phyloP scores from a whole-genome alignment of 305 asterid genomes.

The Fraxinus nigra region DNA sequence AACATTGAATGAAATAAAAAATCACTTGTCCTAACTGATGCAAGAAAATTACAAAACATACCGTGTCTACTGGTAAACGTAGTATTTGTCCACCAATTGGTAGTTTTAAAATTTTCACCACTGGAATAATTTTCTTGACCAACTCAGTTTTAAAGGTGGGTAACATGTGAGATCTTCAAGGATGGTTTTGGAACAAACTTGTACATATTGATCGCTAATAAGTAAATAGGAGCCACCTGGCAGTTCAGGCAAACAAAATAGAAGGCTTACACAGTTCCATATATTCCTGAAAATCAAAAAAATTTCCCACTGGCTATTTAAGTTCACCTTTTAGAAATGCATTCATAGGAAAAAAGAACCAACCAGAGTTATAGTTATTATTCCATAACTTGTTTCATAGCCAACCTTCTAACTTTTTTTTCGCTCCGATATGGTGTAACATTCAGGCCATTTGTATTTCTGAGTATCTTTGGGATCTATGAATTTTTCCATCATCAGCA shows the following conservation, averaged over 20 bases:
- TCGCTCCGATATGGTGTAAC: not conserved
- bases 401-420: not conserved
- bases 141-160: not conserved
- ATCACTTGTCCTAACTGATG: not conserved
- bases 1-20: not conserved
- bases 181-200: not conserved
- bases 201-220: not conserved
- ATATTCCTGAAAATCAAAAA: not conserved
- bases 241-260: not conserved
- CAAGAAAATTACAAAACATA: not conserved
- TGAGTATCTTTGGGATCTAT: not conserved
- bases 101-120: not conserved
- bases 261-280: not conserved
- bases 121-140: not conserved
- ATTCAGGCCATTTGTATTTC: not conserved
- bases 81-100: not conserved
- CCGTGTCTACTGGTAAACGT: not conserved
- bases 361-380: not conserved
- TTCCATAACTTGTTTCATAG: not conserved
- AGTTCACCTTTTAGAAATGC: not conserved
- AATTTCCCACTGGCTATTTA: not conserved
- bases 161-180: not conserved
- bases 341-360: not conserved
- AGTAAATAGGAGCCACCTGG: not conserved
- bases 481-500: not conserved